Evolutionary conservation across 176 grass and related monocot genomes (phyloP), one percentile per base, ranked within the genome.

Genomic region (Melocanna baccifera): DNA sequence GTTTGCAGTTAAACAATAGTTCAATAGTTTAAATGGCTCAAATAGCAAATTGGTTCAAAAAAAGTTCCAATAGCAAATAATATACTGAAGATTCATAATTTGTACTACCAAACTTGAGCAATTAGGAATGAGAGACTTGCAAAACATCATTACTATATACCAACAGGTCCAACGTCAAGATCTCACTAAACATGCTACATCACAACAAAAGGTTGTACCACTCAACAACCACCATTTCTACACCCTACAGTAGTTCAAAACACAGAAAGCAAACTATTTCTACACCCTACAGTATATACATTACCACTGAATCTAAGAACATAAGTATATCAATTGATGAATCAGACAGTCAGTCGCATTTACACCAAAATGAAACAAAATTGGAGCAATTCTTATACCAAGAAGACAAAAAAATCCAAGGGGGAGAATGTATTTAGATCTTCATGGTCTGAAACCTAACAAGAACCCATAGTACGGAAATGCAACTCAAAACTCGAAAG

Each of bases 31-130:
- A 59, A 59, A 59, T 59, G n/a, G 56, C n/a, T 46, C 12, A 73
- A 81, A 87, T 57, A 57, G 74, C 48, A 85, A 0, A 42, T 55
- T 57, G 20, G 20, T 57, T 57, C n/a, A 18, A 57, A 57, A 57
- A 57, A 57, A 3, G 23, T 73, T 45, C 18, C 64, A 81, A 81
- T 66, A 66, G 43, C 43, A 45, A 55, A 55, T 40, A 9, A 5
- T 28, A 56, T 39, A 75, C 10, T 28, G 25, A 57, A 42, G 59
- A 74, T 57, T 74, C 5, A 10, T 32, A 40, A 80, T 86, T 53
- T 11, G 30, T 80, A 51, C 30, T 34, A 45, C 39, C 6, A 37
- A 67, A 50, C 64, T 85, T 45, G 64, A 69, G 32, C 47, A 42
- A 56, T 42, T 68, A 29, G 65, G 32, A 45, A 56, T 57, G 48